Conservation (phyloP, 2,329 filamentous ascomycete species). For the Calycina marina region DNA sequence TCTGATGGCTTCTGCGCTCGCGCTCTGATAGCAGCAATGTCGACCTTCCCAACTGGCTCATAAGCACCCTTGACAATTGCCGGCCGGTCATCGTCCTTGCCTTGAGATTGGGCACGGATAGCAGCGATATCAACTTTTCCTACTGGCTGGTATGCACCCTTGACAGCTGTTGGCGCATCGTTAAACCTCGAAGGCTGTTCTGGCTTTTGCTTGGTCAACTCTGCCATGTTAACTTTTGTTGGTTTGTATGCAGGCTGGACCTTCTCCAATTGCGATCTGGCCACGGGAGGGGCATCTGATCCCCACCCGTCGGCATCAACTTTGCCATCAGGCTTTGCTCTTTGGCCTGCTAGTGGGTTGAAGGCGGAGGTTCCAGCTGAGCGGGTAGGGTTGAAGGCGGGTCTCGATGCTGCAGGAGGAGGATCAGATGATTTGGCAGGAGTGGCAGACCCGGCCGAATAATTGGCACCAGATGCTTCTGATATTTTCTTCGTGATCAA, state of each 20-base stretch:
- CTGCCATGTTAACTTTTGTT: constrained; percentile 85
- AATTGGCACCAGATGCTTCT: constrained; percentile 90
- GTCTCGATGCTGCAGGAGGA: constrained; percentile 66
- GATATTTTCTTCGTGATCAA: constrained; percentile 84
- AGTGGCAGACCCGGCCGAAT: constrained; percentile 54
- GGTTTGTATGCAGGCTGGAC: constrained; percentile 87
- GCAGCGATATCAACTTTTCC: constrained; percentile 97
- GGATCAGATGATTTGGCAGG: constrained; percentile 31
- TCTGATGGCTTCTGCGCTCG: constrained; percentile 53
- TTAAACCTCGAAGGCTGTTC: constrained; percentile 46
- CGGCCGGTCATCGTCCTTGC: constrained; percentile 62
- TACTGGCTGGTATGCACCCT: constrained; percentile 79
- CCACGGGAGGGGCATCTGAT: constrained; percentile 79
- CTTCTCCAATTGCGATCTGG: constrained; percentile 77
- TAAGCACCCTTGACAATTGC: constrained; percentile 82
- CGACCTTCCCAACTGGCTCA: constrained; percentile 89
- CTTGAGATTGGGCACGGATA: constrained; percentile 62
- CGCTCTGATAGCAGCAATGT: constrained; percentile 86
- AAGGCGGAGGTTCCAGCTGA: constrained; percentile 32
- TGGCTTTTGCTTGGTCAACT: constrained; percentile 60
- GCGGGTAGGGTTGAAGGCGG: constrained; percentile 70
- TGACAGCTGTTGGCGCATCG: constrained; percentile 49
- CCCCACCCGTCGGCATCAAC: constrained; percentile 89
- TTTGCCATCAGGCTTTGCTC: constrained; percentile 42
- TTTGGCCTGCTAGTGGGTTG: constrained; percentile 53